Evolutionary conservation across 306 rosid species (phyloP).

Genomic region (Prunus salicina): DNA sequence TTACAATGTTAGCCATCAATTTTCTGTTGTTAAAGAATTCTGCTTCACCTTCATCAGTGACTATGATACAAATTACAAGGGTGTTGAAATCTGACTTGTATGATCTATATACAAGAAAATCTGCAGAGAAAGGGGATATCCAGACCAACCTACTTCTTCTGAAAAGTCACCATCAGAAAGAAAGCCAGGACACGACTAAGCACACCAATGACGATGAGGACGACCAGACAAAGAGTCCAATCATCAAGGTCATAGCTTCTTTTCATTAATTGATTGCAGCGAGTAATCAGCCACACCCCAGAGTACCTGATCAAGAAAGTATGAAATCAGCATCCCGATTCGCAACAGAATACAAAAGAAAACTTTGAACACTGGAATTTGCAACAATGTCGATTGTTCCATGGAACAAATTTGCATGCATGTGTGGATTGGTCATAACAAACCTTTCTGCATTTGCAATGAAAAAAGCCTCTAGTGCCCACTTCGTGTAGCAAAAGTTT

Average conservation of each 20-base stretch:
- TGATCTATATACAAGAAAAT: neutral
- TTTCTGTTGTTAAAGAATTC: slow-evolving; percentile 15
- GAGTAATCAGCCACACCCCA: slow-evolving; percentile 88
- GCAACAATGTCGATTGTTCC: neutral
- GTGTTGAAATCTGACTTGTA: neutral
- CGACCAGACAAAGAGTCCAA: slow-evolving; percentile 49
- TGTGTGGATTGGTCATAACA: neutral
- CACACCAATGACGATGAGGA: slow-evolving; percentile 46
- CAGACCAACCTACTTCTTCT: slow-evolving; percentile 37
- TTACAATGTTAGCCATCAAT: slow-evolving; percentile 18
- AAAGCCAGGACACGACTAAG: slow-evolving; percentile 45
- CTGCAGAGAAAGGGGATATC: neutral
- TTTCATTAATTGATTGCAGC: slow-evolving; percentile 55
- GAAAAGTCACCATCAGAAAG: slow-evolving; percentile 38
- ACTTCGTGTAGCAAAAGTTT: slow-evolving; percentile 30
- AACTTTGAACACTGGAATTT: neutral
- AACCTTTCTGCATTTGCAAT: slow-evolving; percentile 40
- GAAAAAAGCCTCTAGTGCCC: slow-evolving; percentile 43
- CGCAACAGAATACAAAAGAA: neutral
- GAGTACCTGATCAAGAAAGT: slow-evolving; percentile 50
- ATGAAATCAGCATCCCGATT: neutral
- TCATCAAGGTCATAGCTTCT: slow-evolving; percentile 56
- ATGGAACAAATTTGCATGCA: neutral
- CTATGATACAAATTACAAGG: slow-evolving; percentile 14
- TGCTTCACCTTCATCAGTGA: neutral